Percentiles rank a stretch among this genome's conserved stretches.
These are phyloP conservation scores for Wallacemonas sp. DNA, from an alignment of 208 protist genomes.

Conservation along the genomic window DNA sequence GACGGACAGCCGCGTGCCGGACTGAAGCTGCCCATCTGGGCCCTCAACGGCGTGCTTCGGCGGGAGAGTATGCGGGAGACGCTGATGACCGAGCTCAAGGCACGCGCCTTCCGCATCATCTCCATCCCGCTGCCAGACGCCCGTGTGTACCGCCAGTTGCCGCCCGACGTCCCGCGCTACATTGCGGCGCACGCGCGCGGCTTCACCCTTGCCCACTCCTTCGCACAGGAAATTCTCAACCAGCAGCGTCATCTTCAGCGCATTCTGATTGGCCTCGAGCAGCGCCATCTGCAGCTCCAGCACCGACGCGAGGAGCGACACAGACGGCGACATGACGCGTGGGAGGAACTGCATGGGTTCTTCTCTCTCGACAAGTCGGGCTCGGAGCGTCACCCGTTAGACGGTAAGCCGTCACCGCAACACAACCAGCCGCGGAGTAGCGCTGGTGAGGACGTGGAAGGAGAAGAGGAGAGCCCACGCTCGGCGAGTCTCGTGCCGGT, in stretches of 20 bases:
- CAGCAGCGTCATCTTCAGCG: conserved; percentile 54
- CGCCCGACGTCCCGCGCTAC: conserved; percentile 55
- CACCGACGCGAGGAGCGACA: conserved; percentile 2
- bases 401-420: too few species aligned
- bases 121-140: conserved; percentile 65
- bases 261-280: conserved; percentile 39
- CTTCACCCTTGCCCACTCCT: conserved; percentile 50
- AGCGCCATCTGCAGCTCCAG: conserved; percentile 21
- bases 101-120: conserved; percentile 42
- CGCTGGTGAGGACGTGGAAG: too few species aligned
- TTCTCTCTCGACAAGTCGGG: neutral
- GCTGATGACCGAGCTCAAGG: conserved; percentile 51
- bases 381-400: neutral
- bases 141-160: conserved; percentile 67
- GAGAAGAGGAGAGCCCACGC: too few species aligned
- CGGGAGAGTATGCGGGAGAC: conserved; percentile 59
- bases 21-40: conserved; percentile 3
- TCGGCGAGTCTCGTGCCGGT: too few species aligned
- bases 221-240: conserved; percentile 62
- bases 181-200: conserved; percentile 54
- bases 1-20: neutral
- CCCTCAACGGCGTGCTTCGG: conserved; percentile 13
- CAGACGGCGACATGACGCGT: neutral
- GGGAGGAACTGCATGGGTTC: neutral
- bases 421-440: too few species aligned